Percentiles rank a stretch among this genome's conserved stretches.
Conservation (phyloP, 176 grass and related monocot species). For the Carex myosuroides region DNA sequence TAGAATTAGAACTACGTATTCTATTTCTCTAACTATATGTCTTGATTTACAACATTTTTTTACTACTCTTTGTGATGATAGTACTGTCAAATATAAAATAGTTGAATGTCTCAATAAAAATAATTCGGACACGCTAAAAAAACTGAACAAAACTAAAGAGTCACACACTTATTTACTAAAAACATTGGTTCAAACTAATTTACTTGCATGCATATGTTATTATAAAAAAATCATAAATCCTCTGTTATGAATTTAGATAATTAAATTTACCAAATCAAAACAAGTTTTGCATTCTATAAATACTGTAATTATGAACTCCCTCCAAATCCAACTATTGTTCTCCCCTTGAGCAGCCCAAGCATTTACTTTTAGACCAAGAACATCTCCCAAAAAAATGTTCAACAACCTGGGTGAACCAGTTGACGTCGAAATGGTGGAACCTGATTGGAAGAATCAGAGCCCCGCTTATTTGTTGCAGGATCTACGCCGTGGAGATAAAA, state of each 20-base stretch:
- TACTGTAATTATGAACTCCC: background rate
- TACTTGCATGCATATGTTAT: background rate
- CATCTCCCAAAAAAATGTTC: background rate
- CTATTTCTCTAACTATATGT: background rate
- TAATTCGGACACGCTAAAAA: background rate
- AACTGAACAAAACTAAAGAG: background rate
- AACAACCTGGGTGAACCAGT: slow-evolving; percentile 10
- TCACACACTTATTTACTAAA: too few species aligned
- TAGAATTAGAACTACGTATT: background rate
- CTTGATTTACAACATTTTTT: background rate
- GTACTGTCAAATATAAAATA: background rate
- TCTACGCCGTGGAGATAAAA: background rate
- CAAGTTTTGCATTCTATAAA: background rate
- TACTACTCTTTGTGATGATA: background rate
- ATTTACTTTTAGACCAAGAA: slow-evolving; percentile 1
- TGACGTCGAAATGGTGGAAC: background rate
- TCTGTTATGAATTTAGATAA: background rate
- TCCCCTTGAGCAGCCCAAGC: background rate
- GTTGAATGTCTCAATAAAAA: background rate
- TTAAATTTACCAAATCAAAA: background rate
- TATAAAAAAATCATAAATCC: background rate
- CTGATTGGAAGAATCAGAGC: background rate
- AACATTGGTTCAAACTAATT: too few species aligned
- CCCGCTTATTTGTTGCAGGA: background rate
- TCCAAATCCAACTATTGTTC: background rate